Conservation (phyloP, 768 basidiomycete genomes). For the Pisolithus sp. region DNA sequence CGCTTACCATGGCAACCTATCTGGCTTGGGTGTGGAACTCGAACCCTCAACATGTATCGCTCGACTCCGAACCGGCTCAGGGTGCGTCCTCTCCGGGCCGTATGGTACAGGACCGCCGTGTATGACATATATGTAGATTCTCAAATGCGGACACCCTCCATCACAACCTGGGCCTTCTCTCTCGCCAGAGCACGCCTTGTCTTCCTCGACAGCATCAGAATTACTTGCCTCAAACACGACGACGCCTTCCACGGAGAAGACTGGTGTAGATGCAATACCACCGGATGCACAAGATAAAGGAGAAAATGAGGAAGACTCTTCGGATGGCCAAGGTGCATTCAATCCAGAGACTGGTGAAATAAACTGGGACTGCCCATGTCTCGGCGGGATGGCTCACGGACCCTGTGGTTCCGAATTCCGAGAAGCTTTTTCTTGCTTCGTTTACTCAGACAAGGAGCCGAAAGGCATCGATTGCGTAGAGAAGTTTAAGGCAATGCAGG, state of each 20-base stretch:
- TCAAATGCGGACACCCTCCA: conserved; percentile 9
- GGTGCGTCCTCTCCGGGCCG: conserved; percentile 14
- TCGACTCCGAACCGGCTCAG: conserved; percentile 36
- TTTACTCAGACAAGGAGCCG: conserved; percentile 89
- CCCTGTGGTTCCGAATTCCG: conserved; percentile 92
- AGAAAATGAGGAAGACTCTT: conserved; percentile 20
- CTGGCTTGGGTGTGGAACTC: conserved; percentile 43
- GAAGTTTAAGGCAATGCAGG: conserved; percentile 96
- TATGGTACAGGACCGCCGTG: background rate
- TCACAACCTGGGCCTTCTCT: conserved; percentile 1
- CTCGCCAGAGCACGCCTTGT: conserved; percentile 14
- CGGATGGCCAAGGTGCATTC: conserved; percentile 52
- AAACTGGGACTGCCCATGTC: conserved; percentile 99
- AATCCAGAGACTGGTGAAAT: conserved; percentile 98
- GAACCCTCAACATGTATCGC: conserved; percentile 36
- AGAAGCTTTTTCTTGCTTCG: conserved; percentile 95
- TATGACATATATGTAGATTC: conserved; percentile 8
- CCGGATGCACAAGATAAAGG: conserved; percentile 9
- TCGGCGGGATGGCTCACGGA: conserved; percentile 98
- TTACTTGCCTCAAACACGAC: conserved; percentile 13
- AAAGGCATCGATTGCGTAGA: conserved; percentile 98
- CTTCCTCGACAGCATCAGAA: conserved; percentile 9
- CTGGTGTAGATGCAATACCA: conserved; percentile 6
- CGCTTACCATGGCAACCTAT: conserved; percentile 40
- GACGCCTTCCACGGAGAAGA: conserved; percentile 1